Evolutionary conservation across 257 asterid species (phyloP).

Genomic region (Gentiana dahurica): DNA sequence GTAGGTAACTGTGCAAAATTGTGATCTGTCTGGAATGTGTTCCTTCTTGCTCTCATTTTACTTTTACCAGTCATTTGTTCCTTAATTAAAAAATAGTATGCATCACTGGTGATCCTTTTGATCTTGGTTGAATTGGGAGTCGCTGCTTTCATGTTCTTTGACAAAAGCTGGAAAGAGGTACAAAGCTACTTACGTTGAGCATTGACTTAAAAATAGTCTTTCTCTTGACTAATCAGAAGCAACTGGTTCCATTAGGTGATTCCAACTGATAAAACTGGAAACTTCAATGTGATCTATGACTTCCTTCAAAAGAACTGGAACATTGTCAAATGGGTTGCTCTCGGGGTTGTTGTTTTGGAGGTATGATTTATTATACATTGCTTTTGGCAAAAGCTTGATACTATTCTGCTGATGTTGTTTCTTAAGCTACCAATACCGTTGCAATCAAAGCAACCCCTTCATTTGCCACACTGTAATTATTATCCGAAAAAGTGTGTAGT

Average conservation of each 20-base stretch:
- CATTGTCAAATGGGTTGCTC: conserved; percentile 73
- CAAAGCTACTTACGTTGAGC: conserved; percentile 12
- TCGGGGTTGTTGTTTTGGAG: conserved; percentile 66
- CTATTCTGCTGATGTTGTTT: too few species aligned
- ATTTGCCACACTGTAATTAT: too few species aligned
- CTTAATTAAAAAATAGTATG: conserved; percentile 65
- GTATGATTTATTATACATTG: conserved; percentile 16
- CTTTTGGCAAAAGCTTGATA: neutral
- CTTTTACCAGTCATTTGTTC: conserved; percentile 27
- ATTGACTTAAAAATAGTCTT: conserved; percentile 4
- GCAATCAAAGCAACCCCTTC: too few species aligned
- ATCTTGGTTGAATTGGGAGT: conserved; percentile 72
- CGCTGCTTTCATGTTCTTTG: conserved; percentile 87
- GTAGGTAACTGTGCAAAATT: neutral
- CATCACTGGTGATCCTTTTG: conserved; percentile 64
- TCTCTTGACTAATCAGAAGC: conserved; percentile 9
- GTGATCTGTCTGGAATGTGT: neutral
- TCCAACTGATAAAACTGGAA: conserved; percentile 57
- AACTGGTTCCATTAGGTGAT: conserved; percentile 37
- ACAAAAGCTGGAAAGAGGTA: conserved; percentile 90
- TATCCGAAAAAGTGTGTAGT: too few species aligned
- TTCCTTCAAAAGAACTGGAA: conserved; percentile 71
- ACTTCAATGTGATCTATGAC: conserved; percentile 43
- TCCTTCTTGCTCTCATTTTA: neutral
- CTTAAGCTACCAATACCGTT: too few species aligned